These are phyloP conservation scores for Penicillium robsamsonii DNA, from an alignment of 495 filamentous ascomycete species.

Conservation along the genomic window DNA sequence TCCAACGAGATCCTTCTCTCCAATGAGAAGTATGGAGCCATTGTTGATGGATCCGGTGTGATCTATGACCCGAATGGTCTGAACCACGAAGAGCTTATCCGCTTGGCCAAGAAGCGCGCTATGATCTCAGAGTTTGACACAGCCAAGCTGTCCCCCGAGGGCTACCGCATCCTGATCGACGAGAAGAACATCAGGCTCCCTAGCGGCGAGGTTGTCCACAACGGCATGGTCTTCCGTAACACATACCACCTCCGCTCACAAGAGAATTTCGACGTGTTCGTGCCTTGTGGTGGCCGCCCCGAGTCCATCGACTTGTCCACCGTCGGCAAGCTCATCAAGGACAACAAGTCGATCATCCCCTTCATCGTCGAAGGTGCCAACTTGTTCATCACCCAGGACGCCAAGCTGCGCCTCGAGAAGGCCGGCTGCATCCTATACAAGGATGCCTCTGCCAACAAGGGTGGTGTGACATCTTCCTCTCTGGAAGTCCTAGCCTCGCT, in stretches of 20 bases:
- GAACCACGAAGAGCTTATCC: conserved; percentile 75
- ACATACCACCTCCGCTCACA: conserved; percentile 85
- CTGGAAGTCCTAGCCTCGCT: conserved; percentile 92
- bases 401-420: conserved; percentile 89
- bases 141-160: conserved; percentile 79
- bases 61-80: conserved; percentile 90
- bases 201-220: conserved; percentile 78
- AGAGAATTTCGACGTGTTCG: conserved; percentile 80
- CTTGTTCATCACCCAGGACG: conserved; percentile 97
- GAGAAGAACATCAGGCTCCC: conserved; percentile 84
- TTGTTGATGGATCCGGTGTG: conserved; percentile 94
- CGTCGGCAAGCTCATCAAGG: conserved; percentile 75
- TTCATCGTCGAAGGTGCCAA: conserved; percentile 98
- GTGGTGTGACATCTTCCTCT: conserved; percentile 96
- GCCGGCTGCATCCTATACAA: conserved; percentile 95
- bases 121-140: conserved; percentile 90
- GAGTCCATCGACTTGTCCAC: conserved; percentile 93
- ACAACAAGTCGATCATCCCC: conserved; percentile 79
- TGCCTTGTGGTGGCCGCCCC: conserved; percentile 93
- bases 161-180: conserved; percentile 91
- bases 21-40: conserved; percentile 88
- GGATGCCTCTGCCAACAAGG: conserved; percentile 98
- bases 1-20: conserved; percentile 96
- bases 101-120: conserved; percentile 78
- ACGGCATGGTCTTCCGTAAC: conserved; percentile 95